Evolutionary conservation across 768 basidiomycete genomes (phyloP).

Genomic region (Psilocybe tampanensis): DNA sequence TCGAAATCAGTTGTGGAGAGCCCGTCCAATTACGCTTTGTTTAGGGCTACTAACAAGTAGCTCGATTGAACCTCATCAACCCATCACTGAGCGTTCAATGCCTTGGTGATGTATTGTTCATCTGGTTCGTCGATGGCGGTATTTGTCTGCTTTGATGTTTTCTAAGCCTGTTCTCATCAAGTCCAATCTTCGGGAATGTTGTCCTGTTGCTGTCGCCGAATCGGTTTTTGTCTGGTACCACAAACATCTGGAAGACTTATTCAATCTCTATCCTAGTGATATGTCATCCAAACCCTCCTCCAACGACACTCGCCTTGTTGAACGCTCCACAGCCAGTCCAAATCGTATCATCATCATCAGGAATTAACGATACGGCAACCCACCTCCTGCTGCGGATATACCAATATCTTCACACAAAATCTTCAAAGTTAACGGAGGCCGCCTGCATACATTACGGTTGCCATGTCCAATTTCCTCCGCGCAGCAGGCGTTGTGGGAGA

Average conservation of each 20-base stretch:
- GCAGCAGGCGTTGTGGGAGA: slow-evolving; percentile 2
- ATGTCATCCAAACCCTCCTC: too few species aligned
- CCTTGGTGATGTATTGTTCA: background rate
- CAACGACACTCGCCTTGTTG: too few species aligned
- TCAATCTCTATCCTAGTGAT: too few species aligned
- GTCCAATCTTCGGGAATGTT: background rate
- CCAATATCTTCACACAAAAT: background rate
- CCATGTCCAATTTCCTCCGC: background rate
- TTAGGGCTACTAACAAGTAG: slow-evolving; percentile 22
- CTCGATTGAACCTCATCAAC: background rate
- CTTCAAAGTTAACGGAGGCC: background rate
- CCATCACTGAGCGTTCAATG: background rate
- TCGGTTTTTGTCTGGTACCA: background rate
- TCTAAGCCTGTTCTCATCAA: background rate
- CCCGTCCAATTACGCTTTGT: background rate
- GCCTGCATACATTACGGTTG: background rate
- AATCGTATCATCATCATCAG: too few species aligned
- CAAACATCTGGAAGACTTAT: too few species aligned
- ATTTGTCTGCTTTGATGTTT: background rate
- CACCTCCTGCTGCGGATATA: background rate
- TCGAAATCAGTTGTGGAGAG: background rate
- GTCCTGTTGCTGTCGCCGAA: background rate
- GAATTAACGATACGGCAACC: too few species aligned
- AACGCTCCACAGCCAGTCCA: too few species aligned
- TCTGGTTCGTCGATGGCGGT: background rate